Conservation (phyloP, 768 basidiomycete species). For the Trametes elegans region DNA sequence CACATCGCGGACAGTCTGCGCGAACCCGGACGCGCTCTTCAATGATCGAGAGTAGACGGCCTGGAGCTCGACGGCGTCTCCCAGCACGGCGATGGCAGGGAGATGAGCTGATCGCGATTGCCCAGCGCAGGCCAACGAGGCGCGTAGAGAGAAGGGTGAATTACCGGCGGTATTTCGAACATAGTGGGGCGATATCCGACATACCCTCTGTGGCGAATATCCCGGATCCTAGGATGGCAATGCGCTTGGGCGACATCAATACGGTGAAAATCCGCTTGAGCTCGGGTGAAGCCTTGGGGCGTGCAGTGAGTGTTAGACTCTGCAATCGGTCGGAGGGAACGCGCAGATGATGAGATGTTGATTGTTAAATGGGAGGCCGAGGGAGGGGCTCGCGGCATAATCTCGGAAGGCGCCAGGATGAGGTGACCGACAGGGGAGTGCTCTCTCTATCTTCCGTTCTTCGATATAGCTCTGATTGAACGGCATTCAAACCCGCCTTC, state of each 20-base stretch:
- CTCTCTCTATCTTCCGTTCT: neutral
- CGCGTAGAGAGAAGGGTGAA: conserved; percentile 18
- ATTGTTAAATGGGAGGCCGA: conserved; percentile 11
- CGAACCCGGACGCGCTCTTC: conserved; percentile 53
- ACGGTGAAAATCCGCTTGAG: conserved; percentile 4
- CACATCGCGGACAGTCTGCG: conserved; percentile 41
- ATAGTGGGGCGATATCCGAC: conserved; percentile 24
- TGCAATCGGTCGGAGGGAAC: conserved; percentile 5
- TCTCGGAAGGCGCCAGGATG: conserved; percentile 2
- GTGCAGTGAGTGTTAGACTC: neutral
- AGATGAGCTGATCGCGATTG: conserved; percentile 57
- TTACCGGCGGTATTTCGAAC: conserved; percentile 16
- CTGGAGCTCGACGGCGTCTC: conserved; percentile 46
- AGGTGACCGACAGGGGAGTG: conserved; percentile 5
- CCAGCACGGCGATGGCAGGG: conserved; percentile 64
- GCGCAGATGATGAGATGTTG: neutral
- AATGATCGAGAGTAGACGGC: conserved; percentile 83
- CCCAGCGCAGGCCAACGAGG: neutral
- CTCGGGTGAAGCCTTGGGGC: neutral
- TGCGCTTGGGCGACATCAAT: conserved; percentile 45
- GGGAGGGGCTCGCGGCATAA: conserved; percentile 8
- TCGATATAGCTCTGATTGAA: neutral
- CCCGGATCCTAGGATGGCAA: conserved; percentile 81
- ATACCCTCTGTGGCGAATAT: conserved; percentile 74
- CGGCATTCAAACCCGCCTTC: neutral